phyloP scores from a whole-genome alignment of 2,329 filamentous ascomycete genomes.

The Domatiomyces globalis region DNA sequence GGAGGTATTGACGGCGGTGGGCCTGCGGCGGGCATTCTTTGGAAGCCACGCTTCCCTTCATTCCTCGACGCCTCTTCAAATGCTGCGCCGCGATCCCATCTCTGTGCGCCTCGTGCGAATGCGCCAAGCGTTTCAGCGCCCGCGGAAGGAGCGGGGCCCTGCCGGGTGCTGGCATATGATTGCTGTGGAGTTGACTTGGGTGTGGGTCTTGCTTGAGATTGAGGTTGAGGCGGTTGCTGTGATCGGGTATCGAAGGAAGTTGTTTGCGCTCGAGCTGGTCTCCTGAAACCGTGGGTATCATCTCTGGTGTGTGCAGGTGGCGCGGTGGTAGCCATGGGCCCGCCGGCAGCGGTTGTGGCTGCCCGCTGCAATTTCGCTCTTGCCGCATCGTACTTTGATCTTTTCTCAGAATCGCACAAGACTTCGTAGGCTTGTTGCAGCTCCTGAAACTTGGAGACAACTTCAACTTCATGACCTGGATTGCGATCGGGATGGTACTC shows the following conservation, averaged over 20 bases:
- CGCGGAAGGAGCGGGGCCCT: constrained; percentile 9
- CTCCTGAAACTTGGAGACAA: constrained; percentile 67
- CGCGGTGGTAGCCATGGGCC: not conserved
- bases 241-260: constrained; percentile 1
- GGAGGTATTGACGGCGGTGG: constrained; percentile 10
- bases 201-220: constrained; percentile 13
- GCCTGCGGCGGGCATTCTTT: constrained; percentile 10
- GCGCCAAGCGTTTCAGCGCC: constrained; percentile 16
- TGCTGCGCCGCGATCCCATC: constrained; percentile 14
- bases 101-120: constrained; percentile 13
- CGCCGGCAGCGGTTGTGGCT: constrained; percentile 1
- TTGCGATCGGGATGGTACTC: constrained; percentile 85
- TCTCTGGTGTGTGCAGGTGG: constrained; percentile 1
- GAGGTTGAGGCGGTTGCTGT: constrained; percentile 6
- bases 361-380: constrained; percentile 23
- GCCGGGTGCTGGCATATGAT: constrained; percentile 5
- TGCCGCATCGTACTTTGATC: constrained; percentile 49
- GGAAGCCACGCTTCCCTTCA: constrained; percentile 15
- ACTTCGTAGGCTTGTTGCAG: constrained; percentile 81
- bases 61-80: constrained; percentile 13
- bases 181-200: constrained; percentile 3
- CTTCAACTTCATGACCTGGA: constrained; percentile 64
- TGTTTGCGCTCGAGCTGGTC: constrained; percentile 4
- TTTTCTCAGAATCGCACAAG: constrained; percentile 44
- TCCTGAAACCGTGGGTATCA: constrained; percentile 10